phyloP scores from a whole-genome alignment of 352 stramenopile genomes.

The Phytophthora sp. region DNA sequence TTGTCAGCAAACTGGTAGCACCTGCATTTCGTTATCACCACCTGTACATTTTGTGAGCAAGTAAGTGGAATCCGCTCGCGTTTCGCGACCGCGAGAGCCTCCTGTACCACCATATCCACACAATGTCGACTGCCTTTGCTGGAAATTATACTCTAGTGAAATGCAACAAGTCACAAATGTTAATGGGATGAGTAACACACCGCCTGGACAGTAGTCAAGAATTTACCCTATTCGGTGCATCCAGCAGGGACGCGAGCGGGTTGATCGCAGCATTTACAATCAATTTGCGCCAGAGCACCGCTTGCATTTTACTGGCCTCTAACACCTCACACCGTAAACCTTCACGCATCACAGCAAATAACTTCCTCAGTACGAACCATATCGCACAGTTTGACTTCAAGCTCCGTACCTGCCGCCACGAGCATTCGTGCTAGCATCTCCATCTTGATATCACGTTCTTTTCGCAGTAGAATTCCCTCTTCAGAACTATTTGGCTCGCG shows the following conservation, averaged over 20 bases:
- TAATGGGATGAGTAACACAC: not conserved
- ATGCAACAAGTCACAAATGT: not conserved
- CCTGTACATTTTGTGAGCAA: slow-evolving; percentile 34
- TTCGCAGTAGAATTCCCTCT: not conserved
- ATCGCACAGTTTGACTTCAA: not conserved
- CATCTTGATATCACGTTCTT: slow-evolving; percentile 24
- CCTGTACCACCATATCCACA: slow-evolving; percentile 61
- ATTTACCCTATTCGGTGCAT: slow-evolving; percentile 58
- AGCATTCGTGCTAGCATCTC: slow-evolving; percentile 43
- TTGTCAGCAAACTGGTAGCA: not conserved
- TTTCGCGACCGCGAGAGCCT: slow-evolving; percentile 57
- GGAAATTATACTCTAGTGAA: slow-evolving; percentile 44
- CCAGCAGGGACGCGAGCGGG: slow-evolving; percentile 64
- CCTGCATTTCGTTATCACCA: not conserved
- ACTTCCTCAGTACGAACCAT: not conserved
- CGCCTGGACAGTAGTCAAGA: not conserved
- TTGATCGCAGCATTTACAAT: slow-evolving; percentile 87
- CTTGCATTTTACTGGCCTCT: slow-evolving; percentile 51
- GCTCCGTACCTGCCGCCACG: slow-evolving; percentile 44
- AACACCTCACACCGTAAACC: slow-evolving; percentile 55
- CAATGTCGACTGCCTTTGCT: slow-evolving; percentile 51
- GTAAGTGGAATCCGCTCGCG: slow-evolving; percentile 52
- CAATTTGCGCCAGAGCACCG: slow-evolving; percentile 77
- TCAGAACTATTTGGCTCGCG: not conserved
- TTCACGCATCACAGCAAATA: slow-evolving; percentile 16